Base-by-base conservation (phyloP, 2,329 filamentous ascomycete species). In the Diaporthe sp. region DNA sequence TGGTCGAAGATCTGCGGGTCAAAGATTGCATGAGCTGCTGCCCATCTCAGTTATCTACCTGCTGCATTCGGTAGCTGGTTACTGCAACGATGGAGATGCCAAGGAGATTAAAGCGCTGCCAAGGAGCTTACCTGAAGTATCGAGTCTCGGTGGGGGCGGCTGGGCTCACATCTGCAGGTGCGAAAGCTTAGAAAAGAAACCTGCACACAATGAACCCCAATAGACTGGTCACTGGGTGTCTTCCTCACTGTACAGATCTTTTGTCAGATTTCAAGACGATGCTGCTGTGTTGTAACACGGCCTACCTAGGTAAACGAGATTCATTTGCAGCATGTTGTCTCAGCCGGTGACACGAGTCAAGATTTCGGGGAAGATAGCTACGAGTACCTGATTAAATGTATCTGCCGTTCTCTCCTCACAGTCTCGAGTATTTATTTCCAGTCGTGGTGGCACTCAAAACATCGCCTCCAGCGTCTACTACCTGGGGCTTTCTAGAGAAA, bases 31-130 rank as follows among this genome's bases (percentile, higher is more conserved):
- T 53, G 46, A 53, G 34, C 15, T 68, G 65, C 46, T 42, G 65
- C 34, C n/a, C n/a, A 22, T 68, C 34, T 34, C 31, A 39, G 22
- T 53, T 53, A 68, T 65, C 65, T 68, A 68, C 65, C 65, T 68
- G 46, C 65, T 68, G 46, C 65, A 53, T 68, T 53, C 15, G 65
- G 65, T 68, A 39, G 46, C 65, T 55, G 46, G 46, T 28, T 42
- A 28, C 65, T 68, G 46, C n/a, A 19, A 28, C 19, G 34, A 68
- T 39, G 46, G 46, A n/a, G 46, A 68, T 53, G 65, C 65, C 65
- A 68, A 68, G 65, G 31, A 39, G 42, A 31, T 39, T 68, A 53
- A 53, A 34, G 28, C 34, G 25, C 31, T 53, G 65, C 65, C 65
- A 68, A 68, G 65, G 31, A 53, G 46, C 31, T 65, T 65, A 12